Base-by-base conservation (phyloP, 345 rosid genomes). In the Populus deltoides region DNA sequence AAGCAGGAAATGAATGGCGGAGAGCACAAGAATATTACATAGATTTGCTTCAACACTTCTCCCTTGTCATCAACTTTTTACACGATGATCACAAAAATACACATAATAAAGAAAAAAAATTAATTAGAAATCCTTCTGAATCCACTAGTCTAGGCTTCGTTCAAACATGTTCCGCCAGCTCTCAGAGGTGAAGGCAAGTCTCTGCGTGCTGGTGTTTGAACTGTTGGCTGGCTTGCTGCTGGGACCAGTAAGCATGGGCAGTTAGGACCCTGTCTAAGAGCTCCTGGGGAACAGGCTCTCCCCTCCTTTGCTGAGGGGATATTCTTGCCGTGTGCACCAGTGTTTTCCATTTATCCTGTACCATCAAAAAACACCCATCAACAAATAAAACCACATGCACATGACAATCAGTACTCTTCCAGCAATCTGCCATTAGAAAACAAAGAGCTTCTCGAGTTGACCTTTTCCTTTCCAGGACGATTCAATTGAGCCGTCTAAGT, bases 331-430 rank as follows among this genome's bases (percentile, higher is more conserved):
- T 96, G 86, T 93, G 99, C 75, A 96, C 97, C 71, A 96, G 86
- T 20, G 98, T 93, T 84, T 96, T 96, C 99, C 99, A 95, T 75
- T 96, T 96, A 78, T 96, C 99, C 99, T 96, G 86, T n/a, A 71
- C 65, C 18, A 76, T 3, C 8, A 18, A 61, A 25, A 61, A 59
- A 8, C 39, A 36, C 4, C 47, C 24, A 35, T 57, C 77, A 77
- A 4, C 57, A n/a, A n/a, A 31, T 5, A 15, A 38, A 76, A 24
- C 51, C 65, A n/a, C 22, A 71, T 1, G 49, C 74, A 83, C 15
- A 39, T 71, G 69, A 59, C 45, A 35, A 6, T 43, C 3, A 33
- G 12, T 10, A 49, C 75, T 15, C 61, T 20, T 51, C 17, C 49
- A 68, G 22, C 51, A 73, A 72, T 45, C 47, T 25, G 35, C 8